A percentile compares a stretch with the other conserved stretches of the same genome.
These are phyloP conservation scores for Ceratonia siliqua DNA, from an alignment of 306 rosid species.

Conservation along the genomic window DNA sequence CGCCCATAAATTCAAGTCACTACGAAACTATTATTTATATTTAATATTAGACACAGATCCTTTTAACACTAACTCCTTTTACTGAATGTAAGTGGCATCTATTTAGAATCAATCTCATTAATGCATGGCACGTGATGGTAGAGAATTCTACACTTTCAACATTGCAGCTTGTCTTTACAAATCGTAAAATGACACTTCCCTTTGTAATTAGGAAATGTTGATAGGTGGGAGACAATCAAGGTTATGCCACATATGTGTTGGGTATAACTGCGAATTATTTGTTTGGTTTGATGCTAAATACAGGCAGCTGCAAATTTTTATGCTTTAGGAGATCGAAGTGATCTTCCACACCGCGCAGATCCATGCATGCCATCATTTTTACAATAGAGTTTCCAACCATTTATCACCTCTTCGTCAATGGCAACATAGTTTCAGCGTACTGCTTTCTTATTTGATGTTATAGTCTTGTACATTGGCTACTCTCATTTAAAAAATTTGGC, in stretches of 20 bases:
- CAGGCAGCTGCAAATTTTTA: constrained; percentile 89
- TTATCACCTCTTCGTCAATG: too few relatives aligned
- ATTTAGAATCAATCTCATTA: background rate
- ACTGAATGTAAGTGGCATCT: background rate
- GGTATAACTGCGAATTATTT: background rate
- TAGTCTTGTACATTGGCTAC: too few relatives aligned
- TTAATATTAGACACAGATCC: background rate
- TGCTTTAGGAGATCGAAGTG: constrained; percentile 81
- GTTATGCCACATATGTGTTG: background rate
- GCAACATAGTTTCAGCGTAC: too few relatives aligned
- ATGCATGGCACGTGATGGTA: background rate
- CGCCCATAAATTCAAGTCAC: too few relatives aligned
- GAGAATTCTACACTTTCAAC: background rate
- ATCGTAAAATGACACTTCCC: background rate
- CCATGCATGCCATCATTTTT: constrained; percentile 58
- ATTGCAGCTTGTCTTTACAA: too few relatives aligned
- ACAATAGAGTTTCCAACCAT: constrained; percentile 8
- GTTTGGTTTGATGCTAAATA: constrained; percentile 24
- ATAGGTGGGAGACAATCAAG: background rate
- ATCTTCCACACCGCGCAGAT: constrained; percentile 68
- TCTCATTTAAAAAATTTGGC: too few relatives aligned
- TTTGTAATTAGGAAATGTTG: background rate
- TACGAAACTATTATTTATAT: constrained; percentile 17
- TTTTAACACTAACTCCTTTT: background rate
- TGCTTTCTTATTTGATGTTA: too few relatives aligned